Base-by-base conservation (phyloP, 164 flowering plant genomes). In the Piper betle region DNA sequence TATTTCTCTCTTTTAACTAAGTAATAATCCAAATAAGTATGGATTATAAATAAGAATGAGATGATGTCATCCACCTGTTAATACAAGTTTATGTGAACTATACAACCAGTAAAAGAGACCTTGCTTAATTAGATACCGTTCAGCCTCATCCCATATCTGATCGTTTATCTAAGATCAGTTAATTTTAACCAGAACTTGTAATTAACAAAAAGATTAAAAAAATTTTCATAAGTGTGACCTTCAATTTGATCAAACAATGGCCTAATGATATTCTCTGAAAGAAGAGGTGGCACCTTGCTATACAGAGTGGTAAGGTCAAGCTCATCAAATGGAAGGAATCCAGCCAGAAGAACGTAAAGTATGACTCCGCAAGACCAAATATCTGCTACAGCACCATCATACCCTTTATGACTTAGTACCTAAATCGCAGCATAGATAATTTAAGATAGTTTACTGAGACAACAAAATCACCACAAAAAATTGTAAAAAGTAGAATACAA, bases 361-460 rank as follows among this genome's bases (percentile, higher is more conserved):
- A 91, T 93, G 67, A 93, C 95, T 7, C 99, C 99, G 67, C 99
- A 93, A 2, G 97, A 93, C 99, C 97, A 91, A 58, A 85, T 75
- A 79, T 93, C 99, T 41, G 99, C 99, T 60, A 81, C 75, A 57
- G 96, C 86, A 74, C 99, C 99, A 82, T 90, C 66, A 64, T 93
- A 93, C 60, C 97, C 97, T 73, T 86, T 93, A 78, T 88, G 96
- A 79, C 83, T 77, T 60, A 93, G 97, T 68, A 93, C 99, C 97
- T 90, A 74, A 15, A 63, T 39, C 56, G 64, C 39, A 62, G 67
- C 63, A 60, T 7, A 39, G 53, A 60, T 25, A 39, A 11, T 56
- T 55, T 17, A 48, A 53, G 54, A 43, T 25, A 13, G 6, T 39
- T 39, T 64, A 59, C 17, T 46, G 55, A 33, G 46, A 53, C 13